Evolutionary conservation across 1,284 basidiomycete species (phyloP), one percentile per base, ranked within the genome.

Genomic region (Marasmius oreades): DNA sequence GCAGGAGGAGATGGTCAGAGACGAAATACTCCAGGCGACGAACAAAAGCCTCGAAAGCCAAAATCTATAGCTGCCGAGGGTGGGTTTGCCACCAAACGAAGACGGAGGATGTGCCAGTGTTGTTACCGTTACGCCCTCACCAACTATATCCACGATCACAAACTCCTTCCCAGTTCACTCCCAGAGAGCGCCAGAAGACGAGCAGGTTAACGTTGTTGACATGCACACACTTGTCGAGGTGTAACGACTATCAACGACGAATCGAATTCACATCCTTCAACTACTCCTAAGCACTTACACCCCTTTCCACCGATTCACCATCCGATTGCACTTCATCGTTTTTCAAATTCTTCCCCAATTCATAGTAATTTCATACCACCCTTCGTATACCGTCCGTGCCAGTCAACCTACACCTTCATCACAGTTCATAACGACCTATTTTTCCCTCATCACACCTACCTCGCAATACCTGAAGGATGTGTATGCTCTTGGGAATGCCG

Each of bases 211-310:
- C 8, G 33, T 50, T 26, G 77, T n/a, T 70, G 73, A 16, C 78
- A 83, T n/a, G 85, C 88, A 10, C 76, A 78, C 34, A 71, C 78
- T 31, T 90, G 88, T 87, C 73, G 88, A 7, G 88, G 87, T 1
- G 71, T 89, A 22, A 81, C 82, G n/a, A 85, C 87, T 3, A 72
- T 88, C 59, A 66, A 81, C 82, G n/a, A 85, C 86, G 3, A 72
- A 88, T 59, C 66, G 72, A n/a, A 63, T 70, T 2, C 64, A 68
- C 20, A 61, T 64, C 62, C n/a, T 52, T 70, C 70, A n/a, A 31
- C 28, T 10, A 31, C 28, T 31, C 28, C 28, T 5, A 31, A 4
- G 72, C 73, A 5, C 72, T 71, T 8, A 67, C 73, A 8, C 75
- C 74, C 60, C 66, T 66, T 36, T 23, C n/a, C 55, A 3, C 20